Evolutionary conservation across 1,284 basidiomycete genomes (phyloP).

Genomic region (Cerrena zonata): DNA sequence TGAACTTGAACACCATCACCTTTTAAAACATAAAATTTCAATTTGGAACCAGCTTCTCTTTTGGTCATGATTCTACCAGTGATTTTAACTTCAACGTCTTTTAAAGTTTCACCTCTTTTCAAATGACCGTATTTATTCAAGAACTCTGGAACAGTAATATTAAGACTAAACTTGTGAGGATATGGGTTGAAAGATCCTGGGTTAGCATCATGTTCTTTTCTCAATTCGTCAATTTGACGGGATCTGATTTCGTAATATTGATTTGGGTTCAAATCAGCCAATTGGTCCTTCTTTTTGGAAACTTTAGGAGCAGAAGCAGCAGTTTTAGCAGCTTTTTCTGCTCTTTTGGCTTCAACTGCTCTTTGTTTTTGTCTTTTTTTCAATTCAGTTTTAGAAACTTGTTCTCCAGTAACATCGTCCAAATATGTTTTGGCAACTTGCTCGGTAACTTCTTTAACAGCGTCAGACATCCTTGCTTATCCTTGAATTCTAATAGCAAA

Average conservation of each 20-base stretch:
- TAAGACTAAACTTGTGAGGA: slow-evolving; percentile 97
- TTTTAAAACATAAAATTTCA: slow-evolving; percentile 93
- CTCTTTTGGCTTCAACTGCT: slow-evolving; percentile 80
- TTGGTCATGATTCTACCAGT: slow-evolving; percentile 92
- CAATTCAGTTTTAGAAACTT: too few species aligned
- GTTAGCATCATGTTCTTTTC: slow-evolving; percentile 77
- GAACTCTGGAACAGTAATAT: slow-evolving; percentile 73
- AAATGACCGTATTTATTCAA: slow-evolving; percentile 73
- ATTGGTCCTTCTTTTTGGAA: slow-evolving; percentile 58
- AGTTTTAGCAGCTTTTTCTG: slow-evolving; percentile 57
- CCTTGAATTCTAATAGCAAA: too few species aligned
- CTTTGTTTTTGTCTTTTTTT: slow-evolving; percentile 87
- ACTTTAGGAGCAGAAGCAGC: slow-evolving; percentile 25
- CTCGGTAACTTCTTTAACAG: too few species aligned
- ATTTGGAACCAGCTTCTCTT: slow-evolving; percentile 76
- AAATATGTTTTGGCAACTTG: too few species aligned
- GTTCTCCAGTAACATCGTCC: too few species aligned
- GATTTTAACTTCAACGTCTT: slow-evolving; percentile 53
- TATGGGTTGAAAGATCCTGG: too few species aligned
- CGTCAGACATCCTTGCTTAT: too few species aligned
- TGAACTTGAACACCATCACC: slow-evolving; percentile 92
- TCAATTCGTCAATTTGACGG: slow-evolving; percentile 81
- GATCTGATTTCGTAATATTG: slow-evolving; percentile 96
- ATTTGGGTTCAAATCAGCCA: slow-evolving; percentile 77
- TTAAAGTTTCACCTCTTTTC: slow-evolving; percentile 61